phyloP scores from a whole-genome alignment of 1,139 yeast species.

The Arxiozyma heterogenica region DNA sequence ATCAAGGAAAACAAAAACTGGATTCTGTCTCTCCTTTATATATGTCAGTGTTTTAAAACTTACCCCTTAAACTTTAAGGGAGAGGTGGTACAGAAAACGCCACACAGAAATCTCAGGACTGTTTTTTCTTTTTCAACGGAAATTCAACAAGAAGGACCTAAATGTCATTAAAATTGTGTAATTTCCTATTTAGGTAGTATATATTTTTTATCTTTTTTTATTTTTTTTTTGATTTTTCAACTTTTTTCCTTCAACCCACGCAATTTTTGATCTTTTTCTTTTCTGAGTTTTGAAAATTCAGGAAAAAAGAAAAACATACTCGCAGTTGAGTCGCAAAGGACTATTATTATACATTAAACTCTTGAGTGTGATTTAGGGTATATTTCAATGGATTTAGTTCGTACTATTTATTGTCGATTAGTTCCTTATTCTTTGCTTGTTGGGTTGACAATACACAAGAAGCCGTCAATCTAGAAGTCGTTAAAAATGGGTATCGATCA shows the following conservation, averaged over 20 bases:
- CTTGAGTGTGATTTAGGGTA: too few species aligned
- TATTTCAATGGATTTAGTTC: too few species aligned
- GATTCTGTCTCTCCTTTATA: background rate
- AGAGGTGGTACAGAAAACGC: background rate
- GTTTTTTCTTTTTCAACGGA: background rate
- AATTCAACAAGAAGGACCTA: too few species aligned
- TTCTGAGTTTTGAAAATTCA: background rate
- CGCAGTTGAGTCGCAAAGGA: background rate
- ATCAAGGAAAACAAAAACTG: background rate
- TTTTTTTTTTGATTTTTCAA: too few species aligned
- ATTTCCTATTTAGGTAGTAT: background rate
- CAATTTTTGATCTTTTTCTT: background rate
- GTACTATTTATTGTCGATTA: background rate
- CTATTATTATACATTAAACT: too few species aligned
- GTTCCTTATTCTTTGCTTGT: background rate
- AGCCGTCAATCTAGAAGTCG: conserved; percentile 1
- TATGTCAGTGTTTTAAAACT: background rate
- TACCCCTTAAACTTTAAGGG: background rate
- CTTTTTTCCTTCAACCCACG: background rate
- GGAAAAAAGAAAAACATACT: too few species aligned
- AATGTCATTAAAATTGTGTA: background rate
- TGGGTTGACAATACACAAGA: background rate
- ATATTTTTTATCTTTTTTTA: too few species aligned
- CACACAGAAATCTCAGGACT: background rate
- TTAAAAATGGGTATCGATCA: conserved; percentile 92